Base-by-base conservation (phyloP, 768 basidiomycete species). In the Tricholoma sp. region DNA sequence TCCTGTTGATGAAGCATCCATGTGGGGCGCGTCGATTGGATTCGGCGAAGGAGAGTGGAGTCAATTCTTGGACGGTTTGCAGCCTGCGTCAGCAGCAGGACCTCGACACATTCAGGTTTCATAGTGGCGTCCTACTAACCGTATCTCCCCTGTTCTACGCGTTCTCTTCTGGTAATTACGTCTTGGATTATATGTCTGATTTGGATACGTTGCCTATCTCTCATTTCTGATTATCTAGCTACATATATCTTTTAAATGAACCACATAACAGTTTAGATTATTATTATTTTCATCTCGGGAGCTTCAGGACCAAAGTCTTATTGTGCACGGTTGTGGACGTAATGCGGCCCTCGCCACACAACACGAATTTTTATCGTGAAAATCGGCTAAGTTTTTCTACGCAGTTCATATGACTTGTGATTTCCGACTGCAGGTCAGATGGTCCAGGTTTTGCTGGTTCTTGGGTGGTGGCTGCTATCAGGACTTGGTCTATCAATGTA, bases 1-100 rank as follows among this genome's bases (percentile, higher is more conserved):
- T 55, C 78, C 82, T 24, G 78, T 81, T 46, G 86, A 85, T 57
- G 84, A 87, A 60, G 72, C 77, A 35, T 76, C 76, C 31, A 85
- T 89, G 76, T 91, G 89, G 88, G 88, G 88, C 43, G 79, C 88
- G 14, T 80, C 84, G 35, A 79, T 85, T 51, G 86, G 86, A 16
- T 87, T 91, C 65, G 88, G 83, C 56, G 85, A 88, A 61, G 83
- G 84, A 39, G 89, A 91, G 70, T 91, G 89, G 86, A 76, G 74
- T 3, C 76, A 77, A 54, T 76, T 79, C 57, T 71, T 90, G 70
- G 84, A 88, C 58, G 85, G 80, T 46, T 77, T 89, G 71, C 78
- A 83, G 65, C 79, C 82, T 27, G 74, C 76, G 29, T 63, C 67
- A 37, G 43, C 64, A 19, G 24, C 66, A 21, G 61, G 64, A 35